Percentiles rank a stretch among this genome's conserved stretches.
phyloP scores from a whole-genome alignment of 2,329 filamentous ascomycete genomes.

The Epichloe amarillans region DNA sequence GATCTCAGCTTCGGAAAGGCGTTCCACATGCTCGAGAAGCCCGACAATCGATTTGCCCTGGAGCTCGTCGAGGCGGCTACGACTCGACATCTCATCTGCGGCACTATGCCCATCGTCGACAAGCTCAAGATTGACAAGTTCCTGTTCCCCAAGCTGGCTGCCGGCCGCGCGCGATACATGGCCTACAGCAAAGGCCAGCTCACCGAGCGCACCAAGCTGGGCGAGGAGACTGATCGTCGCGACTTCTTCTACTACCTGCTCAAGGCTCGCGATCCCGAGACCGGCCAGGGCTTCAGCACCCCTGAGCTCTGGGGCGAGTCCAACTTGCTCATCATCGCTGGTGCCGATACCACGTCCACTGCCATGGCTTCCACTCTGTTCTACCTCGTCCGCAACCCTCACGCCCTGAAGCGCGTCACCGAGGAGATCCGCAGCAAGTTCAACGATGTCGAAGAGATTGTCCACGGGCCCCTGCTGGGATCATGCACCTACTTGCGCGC shows the following conservation, averaged over 20 bases:
- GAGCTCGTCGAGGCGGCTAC: slow-evolving; percentile 54
- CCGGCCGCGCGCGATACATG: slow-evolving; percentile 56
- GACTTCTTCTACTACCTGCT: slow-evolving; percentile 69
- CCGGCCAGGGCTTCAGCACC: slow-evolving; percentile 50
- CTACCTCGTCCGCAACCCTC: slow-evolving; percentile 43
- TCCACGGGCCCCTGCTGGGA: slow-evolving; percentile 34
- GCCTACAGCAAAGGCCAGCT: slow-evolving; percentile 56
- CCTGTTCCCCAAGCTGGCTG: slow-evolving; percentile 53
- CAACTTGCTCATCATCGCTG: slow-evolving; percentile 57
- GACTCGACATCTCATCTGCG: slow-evolving; percentile 56
- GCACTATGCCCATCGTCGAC: slow-evolving; percentile 57
- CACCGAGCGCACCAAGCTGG: slow-evolving; percentile 50
- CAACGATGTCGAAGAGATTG: slow-evolving; percentile 38
- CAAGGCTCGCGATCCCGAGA: slow-evolving; percentile 58
- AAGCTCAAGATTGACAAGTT: slow-evolving; percentile 53
- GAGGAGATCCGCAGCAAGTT: slow-evolving; percentile 41
- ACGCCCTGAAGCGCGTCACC: slow-evolving; percentile 31
- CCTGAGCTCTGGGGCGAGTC: slow-evolving; percentile 59
- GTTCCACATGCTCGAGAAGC: slow-evolving; percentile 46
- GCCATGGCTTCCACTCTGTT: slow-evolving; percentile 50
- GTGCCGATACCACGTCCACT: slow-evolving; percentile 59
- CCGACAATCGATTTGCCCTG: slow-evolving; percentile 52
- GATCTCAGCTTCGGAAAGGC: slow-evolving; percentile 49
- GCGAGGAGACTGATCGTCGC: slow-evolving; percentile 51
- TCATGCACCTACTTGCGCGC: slow-evolving; percentile 46